Conservation (phyloP, 768 basidiomycete species). For the Tephrocybe sp. region DNA sequence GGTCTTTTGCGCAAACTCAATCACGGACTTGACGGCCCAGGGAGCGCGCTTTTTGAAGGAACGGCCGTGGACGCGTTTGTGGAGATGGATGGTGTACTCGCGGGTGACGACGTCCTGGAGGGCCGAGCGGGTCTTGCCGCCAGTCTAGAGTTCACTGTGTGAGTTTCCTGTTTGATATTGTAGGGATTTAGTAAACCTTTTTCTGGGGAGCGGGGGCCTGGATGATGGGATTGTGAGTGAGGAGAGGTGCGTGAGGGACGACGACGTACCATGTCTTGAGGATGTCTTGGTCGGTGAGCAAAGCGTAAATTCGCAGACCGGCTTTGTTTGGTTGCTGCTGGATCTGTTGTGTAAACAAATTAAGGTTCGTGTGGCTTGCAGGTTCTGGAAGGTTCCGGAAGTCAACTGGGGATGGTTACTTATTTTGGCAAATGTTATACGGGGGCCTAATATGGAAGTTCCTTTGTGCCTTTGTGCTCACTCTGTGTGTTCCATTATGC, state of each 20-base stretch:
- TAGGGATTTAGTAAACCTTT: conserved; percentile 43
- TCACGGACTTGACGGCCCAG: conserved; percentile 92
- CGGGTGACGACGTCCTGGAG: conserved; percentile 97
- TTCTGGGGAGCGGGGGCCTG: conserved; percentile 57
- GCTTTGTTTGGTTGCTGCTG: conserved; percentile 32
- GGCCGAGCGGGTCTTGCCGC: conserved; percentile 91
- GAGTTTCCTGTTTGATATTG: not conserved
- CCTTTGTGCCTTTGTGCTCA: conserved; percentile 28
- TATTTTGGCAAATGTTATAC: not conserved
- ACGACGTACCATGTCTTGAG: conserved; percentile 67
- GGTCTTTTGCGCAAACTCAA: conserved; percentile 87
- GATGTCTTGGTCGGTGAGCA: conserved; percentile 60
- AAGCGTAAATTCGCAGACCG: conserved; percentile 25
- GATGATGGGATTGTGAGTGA: not conserved
- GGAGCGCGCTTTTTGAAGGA: conserved; percentile 99
- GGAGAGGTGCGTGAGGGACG: conserved; percentile 5
- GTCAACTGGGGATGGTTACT: not conserved
- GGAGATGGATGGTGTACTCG: conserved; percentile 98
- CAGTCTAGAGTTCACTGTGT: conserved; percentile 39
- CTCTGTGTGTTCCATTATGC: conserved; percentile 29
- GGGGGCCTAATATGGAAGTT: conserved; percentile 7
- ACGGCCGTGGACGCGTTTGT: conserved; percentile 90
- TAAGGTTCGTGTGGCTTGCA: conserved; percentile 64
- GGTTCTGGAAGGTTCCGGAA: conserved; percentile 26
- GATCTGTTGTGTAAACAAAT: conserved; percentile 42